Evolutionary conservation across 106 monocot species (phyloP).

Genomic region (Platanthera zijinensis): DNA sequence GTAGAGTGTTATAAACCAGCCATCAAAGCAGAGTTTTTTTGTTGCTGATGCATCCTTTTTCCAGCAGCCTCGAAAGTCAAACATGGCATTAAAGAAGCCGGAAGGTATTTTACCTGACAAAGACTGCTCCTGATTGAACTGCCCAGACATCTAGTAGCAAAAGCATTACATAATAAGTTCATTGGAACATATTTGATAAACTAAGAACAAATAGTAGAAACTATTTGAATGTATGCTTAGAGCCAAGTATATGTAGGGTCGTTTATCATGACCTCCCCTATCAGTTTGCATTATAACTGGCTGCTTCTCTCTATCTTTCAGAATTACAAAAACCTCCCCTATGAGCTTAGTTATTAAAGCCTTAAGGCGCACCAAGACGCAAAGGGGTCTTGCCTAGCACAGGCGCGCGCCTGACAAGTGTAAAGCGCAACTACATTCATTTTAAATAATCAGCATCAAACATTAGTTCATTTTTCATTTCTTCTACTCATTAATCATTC

Average conservation of each 20-base stretch:
- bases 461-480: no score
- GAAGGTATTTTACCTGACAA: constrained; percentile 74
- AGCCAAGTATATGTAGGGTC: background rate
- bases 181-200: background rate
- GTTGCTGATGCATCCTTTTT: constrained; percentile 46
- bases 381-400: no score
- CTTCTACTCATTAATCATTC: no score
- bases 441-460: no score
- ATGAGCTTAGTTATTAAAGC: no score
- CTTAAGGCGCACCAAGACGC: no score
- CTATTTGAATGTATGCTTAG: background rate
- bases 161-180: background rate
- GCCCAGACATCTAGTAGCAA: constrained; percentile 64
- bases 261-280: background rate
- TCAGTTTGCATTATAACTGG: background rate
- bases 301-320: background rate
- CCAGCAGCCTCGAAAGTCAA: constrained; percentile 63
- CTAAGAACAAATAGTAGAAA: background rate
- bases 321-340: no score
- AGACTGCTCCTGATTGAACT: constrained; percentile 45
- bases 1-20: constrained; percentile 63
- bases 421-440: no score
- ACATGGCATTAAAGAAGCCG: constrained; percentile 74
- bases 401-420: no score
- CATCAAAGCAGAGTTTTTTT: constrained; percentile 61